A percentile compares a stretch with the other conserved stretches of the same genome.
These are phyloP conservation scores for Dryas drummondii DNA, from an alignment of 306 rosid genomes.

Conservation along the genomic window DNA sequence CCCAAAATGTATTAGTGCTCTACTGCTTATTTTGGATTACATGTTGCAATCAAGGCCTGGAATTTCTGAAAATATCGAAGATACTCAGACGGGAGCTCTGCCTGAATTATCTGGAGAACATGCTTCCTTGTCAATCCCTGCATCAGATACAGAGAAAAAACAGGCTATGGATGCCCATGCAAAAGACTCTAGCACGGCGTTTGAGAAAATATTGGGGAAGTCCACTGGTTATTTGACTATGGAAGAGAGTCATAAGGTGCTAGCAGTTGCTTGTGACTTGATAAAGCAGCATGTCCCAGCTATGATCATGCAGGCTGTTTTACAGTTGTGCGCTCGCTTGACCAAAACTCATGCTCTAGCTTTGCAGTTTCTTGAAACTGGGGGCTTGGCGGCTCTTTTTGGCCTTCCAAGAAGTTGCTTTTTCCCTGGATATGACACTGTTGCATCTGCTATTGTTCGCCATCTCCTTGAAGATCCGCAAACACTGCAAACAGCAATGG, in stretches of 20 bases:
- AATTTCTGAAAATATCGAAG: slow-evolving; percentile 58
- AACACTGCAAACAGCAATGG: slow-evolving; percentile 96
- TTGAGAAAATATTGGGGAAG: slow-evolving; percentile 80
- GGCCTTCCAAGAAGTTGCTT: slow-evolving; percentile 79
- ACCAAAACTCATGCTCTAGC: slow-evolving; percentile 86
- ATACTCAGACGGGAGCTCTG: slow-evolving; percentile 47
- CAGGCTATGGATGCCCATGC: slow-evolving; percentile 39
- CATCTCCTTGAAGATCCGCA: slow-evolving; percentile 99
- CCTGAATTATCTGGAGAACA: slow-evolving; percentile 58
- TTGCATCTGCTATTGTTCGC: slow-evolving; percentile 92
- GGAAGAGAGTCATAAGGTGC: slow-evolving; percentile 72
- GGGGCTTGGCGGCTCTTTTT: slow-evolving; percentile 80
- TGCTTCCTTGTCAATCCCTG: slow-evolving; percentile 47
- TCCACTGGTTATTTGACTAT: slow-evolving; percentile 76
- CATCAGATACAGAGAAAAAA: slow-evolving; percentile 43
- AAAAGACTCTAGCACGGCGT: slow-evolving; percentile 44
- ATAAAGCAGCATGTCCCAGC: slow-evolving; percentile 91
- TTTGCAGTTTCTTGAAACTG: slow-evolving; percentile 88
- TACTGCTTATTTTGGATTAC: slow-evolving; percentile 84
- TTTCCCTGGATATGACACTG: slow-evolving; percentile 95
- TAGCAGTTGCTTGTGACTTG: slow-evolving; percentile 81
- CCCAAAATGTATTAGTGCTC: slow-evolving; percentile 84
- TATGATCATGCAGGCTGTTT: slow-evolving; percentile 95
- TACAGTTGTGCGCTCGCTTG: slow-evolving; percentile 90
- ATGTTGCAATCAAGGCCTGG: slow-evolving; percentile 82